Evolutionary conservation across 192 early-diverging fungal species (phyloP).

Genomic region (Obelidium mucronatum): DNA sequence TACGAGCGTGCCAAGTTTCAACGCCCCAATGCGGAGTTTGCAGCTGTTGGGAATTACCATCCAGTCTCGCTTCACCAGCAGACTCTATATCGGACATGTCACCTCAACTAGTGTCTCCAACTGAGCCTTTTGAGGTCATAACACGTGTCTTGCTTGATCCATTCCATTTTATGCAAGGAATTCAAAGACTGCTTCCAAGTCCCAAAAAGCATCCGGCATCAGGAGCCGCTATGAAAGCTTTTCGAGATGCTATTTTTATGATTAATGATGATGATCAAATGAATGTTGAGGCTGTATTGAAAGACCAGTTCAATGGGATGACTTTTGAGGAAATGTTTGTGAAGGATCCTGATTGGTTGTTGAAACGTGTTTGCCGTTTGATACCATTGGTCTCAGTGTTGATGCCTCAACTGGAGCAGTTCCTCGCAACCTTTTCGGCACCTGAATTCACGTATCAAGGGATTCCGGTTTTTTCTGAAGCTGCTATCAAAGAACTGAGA

Average conservation of each 20-base stretch:
- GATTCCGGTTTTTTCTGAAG: not conserved
- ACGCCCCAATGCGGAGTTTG: not conserved
- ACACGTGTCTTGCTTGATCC: not conserved
- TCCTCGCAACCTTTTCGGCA: not conserved
- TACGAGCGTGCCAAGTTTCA: not conserved
- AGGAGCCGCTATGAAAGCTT: not conserved
- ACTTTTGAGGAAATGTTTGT: conserved; percentile 14
- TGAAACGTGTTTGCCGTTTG: not conserved
- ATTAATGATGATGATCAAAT: not conserved
- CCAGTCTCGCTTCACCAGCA: no score
- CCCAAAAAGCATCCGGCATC: conserved; percentile 8
- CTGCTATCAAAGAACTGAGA: conserved; percentile 1
- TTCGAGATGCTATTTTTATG: conserved; percentile 5
- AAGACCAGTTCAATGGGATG: conserved; percentile 2
- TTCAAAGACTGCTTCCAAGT: not conserved
- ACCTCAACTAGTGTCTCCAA: not conserved
- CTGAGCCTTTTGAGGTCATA: not conserved
- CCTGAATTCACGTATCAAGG: not conserved
- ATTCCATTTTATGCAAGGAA: not conserved
- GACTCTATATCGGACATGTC: not conserved
- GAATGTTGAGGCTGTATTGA: not conserved
- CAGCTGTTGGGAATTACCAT: not conserved
- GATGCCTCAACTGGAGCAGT: not conserved
- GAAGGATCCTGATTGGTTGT: not conserved
- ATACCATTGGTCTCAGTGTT: not conserved